Base-by-base conservation (phyloP, 2,329 filamentous ascomycete genomes). In the Aspergillus texensis region DNA sequence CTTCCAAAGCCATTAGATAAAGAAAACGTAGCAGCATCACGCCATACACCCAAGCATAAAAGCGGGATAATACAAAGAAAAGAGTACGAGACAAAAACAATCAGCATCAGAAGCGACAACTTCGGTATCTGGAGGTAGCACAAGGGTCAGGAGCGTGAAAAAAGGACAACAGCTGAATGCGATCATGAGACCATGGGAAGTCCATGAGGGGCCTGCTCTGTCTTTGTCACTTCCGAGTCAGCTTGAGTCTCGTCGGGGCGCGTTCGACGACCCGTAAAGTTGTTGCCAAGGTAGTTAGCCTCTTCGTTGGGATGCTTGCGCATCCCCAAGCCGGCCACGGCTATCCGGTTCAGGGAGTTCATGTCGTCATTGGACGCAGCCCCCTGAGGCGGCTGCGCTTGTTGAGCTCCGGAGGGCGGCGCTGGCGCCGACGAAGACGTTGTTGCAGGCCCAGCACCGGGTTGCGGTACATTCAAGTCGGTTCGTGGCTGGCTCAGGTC, bases 401-500 rank as follows among this genome's bases (percentile, higher is more conserved):
- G 64, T 69, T 72, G 67, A 61, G 71, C 50, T 64, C 70, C 62
- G 28, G 52, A n/a, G 26, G 62, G 24, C 19, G 68, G 58, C 26
- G 74, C 59, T 69, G 77, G 59, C 16, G 69, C 68, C 19, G 68
- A 55, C 3, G 62, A 63, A 6, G 65, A n/a, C 2, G 67, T 64
- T 14, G 68, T 67, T 36, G 68, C 64, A 53, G 66, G 58, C 26
- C 65, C 65, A 21, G 72, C 62, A 36, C 68, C 70, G 30, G 72
- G 62, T 9, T 72, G 68, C 4, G 76, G 69, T 32, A 73, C 62
- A 46, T 75, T 74, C 14, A 77, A 62, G 36, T 79, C 78, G 5
- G 75, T 70, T 45, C 83, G 81, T 9, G 86, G 84, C 62, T 85
- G 84, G 58, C 80, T 83, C 32, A 97, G 82, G 72, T 92, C 91